These are phyloP conservation scores for Suzukiozyma palmioleophila DNA, from an alignment of 1,139 yeast genomes.

Conservation along the genomic window DNA sequence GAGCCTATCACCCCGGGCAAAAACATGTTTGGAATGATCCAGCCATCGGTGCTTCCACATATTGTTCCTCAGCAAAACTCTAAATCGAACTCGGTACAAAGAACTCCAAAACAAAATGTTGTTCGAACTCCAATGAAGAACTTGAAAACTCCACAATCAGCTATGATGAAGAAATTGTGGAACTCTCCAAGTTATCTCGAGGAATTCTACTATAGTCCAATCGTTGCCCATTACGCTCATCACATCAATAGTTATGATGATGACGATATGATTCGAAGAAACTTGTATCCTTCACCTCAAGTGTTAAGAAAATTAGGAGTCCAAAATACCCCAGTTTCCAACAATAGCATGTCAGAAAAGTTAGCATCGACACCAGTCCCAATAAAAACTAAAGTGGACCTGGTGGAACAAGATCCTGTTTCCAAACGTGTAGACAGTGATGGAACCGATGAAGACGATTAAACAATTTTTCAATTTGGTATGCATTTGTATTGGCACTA, in stretches of 20 bases:
- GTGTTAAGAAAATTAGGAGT: background rate
- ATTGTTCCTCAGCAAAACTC: conserved; percentile 5
- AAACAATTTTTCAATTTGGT: no score
- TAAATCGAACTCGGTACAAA: conserved; percentile 10
- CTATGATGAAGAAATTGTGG: conserved; percentile 49
- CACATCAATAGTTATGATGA: conserved; percentile 36
- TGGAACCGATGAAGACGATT: background rate
- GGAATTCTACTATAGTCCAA: conserved; percentile 63
- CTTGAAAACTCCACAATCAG: conserved; percentile 40
- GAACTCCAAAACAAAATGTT: conserved; percentile 29
- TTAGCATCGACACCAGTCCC: background rate
- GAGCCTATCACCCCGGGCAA: conserved; percentile 54
- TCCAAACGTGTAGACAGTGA: background rate
- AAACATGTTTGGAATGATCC: conserved; percentile 4
- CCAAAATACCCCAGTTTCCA: background rate
- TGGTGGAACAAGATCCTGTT: no score
- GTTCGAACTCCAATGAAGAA: conserved; percentile 37
- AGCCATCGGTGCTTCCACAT: conserved; percentile 8
- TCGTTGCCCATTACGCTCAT: conserved; percentile 21
- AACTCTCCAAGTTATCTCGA: conserved; percentile 64
- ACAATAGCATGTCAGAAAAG: background rate
- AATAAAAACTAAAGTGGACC: background rate
- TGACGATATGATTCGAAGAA: conserved; percentile 51
- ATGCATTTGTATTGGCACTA: no score
- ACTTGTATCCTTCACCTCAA: conserved; percentile 16